Conservation (phyloP, 352 stramenopile species). For the Phytophthora europaea region DNA sequence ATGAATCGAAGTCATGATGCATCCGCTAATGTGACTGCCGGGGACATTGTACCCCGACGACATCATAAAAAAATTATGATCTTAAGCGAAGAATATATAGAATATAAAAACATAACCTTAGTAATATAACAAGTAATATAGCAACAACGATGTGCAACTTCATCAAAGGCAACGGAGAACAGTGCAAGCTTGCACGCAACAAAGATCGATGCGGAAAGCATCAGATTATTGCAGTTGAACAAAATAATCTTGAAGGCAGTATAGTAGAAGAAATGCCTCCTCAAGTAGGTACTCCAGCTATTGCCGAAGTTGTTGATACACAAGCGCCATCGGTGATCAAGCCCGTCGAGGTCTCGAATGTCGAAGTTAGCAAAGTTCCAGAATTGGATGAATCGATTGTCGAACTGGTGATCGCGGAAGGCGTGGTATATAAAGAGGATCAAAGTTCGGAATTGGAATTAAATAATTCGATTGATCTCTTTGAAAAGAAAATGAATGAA, state of each 20-base stretch:
- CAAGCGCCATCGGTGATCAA: slow-evolving; percentile 36
- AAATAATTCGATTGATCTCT: slow-evolving; percentile 30
- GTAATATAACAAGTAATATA: slow-evolving; percentile 1
- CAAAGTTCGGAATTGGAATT: slow-evolving; percentile 39
- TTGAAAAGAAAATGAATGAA: slow-evolving; percentile 8
- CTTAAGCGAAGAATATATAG: too few species aligned
- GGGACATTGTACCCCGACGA: too few species aligned
- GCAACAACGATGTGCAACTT: slow-evolving; percentile 4
- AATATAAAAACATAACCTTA: too few species aligned
- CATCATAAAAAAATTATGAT: slow-evolving; percentile 2
- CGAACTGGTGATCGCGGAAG: slow-evolving; percentile 33
- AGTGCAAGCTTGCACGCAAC: slow-evolving; percentile 2
- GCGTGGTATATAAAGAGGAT: slow-evolving; percentile 34
- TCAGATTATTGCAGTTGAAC: slow-evolving; percentile 3
- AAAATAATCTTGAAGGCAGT: slow-evolving; percentile 11
- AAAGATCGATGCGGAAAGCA: too few species aligned
- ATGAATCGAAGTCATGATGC: too few species aligned
- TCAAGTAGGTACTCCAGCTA: slow-evolving; percentile 15
- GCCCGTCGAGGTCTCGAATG: slow-evolving; percentile 30
- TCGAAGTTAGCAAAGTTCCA: slow-evolving; percentile 39
- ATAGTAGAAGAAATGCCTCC: slow-evolving; percentile 44
- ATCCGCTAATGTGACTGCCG: too few species aligned
- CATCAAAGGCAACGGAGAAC: neutral
- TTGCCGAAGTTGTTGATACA: slow-evolving; percentile 34
- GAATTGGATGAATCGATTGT: slow-evolving; percentile 38